Evolutionary conservation across 2,329 filamentous ascomycete genomes (phyloP).

Genomic region (Penicillium concentricum): DNA sequence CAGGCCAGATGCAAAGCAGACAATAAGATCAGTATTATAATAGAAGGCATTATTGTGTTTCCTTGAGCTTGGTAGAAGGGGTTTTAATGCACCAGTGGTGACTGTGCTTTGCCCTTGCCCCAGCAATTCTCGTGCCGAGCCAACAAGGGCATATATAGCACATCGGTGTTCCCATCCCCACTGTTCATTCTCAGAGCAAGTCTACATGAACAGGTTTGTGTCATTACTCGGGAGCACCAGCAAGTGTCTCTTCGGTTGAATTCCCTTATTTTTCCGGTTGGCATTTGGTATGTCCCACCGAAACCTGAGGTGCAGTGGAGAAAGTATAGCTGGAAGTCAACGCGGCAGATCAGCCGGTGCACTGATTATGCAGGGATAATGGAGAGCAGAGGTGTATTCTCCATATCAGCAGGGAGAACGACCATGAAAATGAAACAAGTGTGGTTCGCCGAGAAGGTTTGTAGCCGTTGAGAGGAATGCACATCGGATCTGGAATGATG

Average conservation of each 20-base stretch:
- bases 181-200: no score
- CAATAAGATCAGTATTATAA: conserved; percentile 3
- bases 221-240: neutral
- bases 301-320: neutral
- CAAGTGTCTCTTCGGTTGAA: no score
- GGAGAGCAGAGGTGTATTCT: neutral
- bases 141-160: no score
- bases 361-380: neutral
- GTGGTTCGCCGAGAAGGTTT: neutral
- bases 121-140: neutral
- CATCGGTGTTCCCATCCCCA: no score
- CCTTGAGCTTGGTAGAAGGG: neutral
- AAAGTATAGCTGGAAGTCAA: neutral
- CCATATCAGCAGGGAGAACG: no score
- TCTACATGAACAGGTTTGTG: neutral
- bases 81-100: neutral
- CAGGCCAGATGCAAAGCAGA: conserved; percentile 10
- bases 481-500: neutral
- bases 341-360: neutral
- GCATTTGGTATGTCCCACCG: neutral
- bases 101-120: neutral
- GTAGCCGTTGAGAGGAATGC: neutral
- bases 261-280: neutral
- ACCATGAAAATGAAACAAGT: neutral
- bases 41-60: conserved; percentile 1